These are phyloP conservation scores for Karstenula rhodostoma DNA, from an alignment of 2,329 filamentous ascomycete genomes.

Conservation along the genomic window DNA sequence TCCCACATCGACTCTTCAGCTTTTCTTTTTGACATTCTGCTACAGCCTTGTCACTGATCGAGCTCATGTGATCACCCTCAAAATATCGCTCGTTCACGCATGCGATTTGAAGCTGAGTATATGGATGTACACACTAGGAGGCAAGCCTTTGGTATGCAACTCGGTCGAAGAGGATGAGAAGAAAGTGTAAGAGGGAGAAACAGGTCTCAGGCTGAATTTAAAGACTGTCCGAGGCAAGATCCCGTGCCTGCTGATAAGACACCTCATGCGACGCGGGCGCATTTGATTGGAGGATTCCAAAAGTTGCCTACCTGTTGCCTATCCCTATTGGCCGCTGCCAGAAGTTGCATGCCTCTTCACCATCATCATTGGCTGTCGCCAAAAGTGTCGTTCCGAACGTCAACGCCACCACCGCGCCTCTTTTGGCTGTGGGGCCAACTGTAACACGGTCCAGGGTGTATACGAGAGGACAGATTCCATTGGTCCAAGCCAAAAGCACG, in stretches of 20 bases:
- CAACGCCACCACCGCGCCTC: no score
- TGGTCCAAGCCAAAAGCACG: no score
- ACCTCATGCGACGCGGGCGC: neutral
- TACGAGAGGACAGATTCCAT: no score
- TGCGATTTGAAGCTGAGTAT: neutral
- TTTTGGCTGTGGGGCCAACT: no score
- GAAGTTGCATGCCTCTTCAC: neutral
- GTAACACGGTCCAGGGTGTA: no score
- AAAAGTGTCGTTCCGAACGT: neutral
- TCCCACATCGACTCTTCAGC: constrained; percentile 6
- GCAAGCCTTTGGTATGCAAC: neutral
- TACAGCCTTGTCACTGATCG: constrained; percentile 1
- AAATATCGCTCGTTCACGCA: neutral
- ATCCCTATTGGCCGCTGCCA: no score
- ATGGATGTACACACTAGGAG: neutral
- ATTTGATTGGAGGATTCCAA: constrained; percentile 3
- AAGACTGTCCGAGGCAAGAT: neutral
- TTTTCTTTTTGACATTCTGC: neutral
- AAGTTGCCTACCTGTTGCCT: neutral
- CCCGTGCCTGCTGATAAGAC: neutral
- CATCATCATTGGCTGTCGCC: neutral
- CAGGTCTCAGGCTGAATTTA: neutral
- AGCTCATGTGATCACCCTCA: neutral
- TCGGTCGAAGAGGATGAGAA: neutral
- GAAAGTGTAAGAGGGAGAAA: neutral